A percentile compares a stretch with the other conserved stretches of the same genome.
phyloP scores from a whole-genome alignment of 345 rosid species.

The Dipteronia sinensis region DNA sequence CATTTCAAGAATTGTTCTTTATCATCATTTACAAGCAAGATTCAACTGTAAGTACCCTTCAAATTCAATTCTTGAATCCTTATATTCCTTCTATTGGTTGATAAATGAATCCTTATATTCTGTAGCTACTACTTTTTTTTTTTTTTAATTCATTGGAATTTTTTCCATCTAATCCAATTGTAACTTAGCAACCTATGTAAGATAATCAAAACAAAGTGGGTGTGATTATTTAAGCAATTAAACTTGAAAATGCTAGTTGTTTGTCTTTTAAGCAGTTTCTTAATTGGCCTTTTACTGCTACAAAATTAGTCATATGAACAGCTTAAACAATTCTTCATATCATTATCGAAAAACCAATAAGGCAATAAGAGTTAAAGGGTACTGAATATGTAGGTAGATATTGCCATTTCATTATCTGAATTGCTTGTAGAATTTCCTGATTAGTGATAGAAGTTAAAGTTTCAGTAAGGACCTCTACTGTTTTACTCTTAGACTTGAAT shows the following conservation, averaged over 20 bases:
- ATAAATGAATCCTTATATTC: not conserved
- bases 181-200: not conserved
- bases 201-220: not conserved
- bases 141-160: not conserved
- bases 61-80: not conserved
- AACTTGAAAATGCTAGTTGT: not conserved
- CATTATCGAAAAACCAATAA: not conserved
- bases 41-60: conserved; percentile 1
- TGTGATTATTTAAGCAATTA: not conserved
- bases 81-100: not conserved
- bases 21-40: not conserved
- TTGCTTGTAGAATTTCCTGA: not conserved
- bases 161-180: not conserved
- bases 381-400: not conserved
- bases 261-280: not conserved
- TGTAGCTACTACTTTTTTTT: too few species aligned
- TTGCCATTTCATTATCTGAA: not conserved
- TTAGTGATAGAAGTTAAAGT: too few species aligned
- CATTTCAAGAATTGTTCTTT: not conserved
- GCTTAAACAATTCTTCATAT: not conserved
- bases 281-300: not conserved
- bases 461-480: too few species aligned
- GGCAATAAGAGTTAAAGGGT: not conserved
- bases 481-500: not conserved
- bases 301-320: not conserved